These are phyloP conservation scores for Cadophora sp. DNA, from an alignment of 2,329 filamentous ascomycete species.

Conservation along the genomic window DNA sequence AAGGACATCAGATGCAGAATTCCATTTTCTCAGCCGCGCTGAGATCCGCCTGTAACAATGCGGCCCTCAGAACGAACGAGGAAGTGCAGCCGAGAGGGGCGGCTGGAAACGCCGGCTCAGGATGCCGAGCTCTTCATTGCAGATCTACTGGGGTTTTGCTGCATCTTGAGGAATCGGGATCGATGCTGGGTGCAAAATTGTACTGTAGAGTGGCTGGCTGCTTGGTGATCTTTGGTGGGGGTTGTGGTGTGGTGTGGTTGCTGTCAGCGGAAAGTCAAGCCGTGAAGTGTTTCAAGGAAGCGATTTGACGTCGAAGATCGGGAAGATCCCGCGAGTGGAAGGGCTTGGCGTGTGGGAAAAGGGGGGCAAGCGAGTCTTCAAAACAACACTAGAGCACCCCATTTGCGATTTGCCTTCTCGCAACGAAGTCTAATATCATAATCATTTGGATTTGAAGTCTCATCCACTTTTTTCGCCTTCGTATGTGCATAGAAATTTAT, in stretches of 20 bases:
- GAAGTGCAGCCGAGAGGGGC: background rate
- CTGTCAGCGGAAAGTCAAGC: slow-evolving; percentile 1
- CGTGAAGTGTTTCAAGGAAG: background rate
- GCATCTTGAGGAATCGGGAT: background rate
- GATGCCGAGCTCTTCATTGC: background rate
- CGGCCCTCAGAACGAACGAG: background rate
- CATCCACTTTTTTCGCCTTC: background rate
- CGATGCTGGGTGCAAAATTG: background rate
- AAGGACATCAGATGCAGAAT: background rate
- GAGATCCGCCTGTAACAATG: background rate
- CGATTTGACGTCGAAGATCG: background rate
- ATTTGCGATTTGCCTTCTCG: background rate
- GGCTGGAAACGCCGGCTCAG: background rate
- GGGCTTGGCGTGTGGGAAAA: slow-evolving; percentile 6
- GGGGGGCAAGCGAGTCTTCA: background rate
- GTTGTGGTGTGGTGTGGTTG: background rate
- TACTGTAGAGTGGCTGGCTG: background rate
- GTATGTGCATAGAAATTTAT: background rate
- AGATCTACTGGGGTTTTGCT: background rate
- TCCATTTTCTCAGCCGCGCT: background rate
- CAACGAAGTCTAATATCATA: background rate
- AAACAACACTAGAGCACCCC: background rate
- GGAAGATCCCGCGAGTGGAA: background rate
- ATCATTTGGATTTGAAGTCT: background rate
- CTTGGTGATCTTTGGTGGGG: background rate